phyloP scores from a whole-genome alignment of 371 early-diverging fungal species.

The Pancytospora philotis region DNA sequence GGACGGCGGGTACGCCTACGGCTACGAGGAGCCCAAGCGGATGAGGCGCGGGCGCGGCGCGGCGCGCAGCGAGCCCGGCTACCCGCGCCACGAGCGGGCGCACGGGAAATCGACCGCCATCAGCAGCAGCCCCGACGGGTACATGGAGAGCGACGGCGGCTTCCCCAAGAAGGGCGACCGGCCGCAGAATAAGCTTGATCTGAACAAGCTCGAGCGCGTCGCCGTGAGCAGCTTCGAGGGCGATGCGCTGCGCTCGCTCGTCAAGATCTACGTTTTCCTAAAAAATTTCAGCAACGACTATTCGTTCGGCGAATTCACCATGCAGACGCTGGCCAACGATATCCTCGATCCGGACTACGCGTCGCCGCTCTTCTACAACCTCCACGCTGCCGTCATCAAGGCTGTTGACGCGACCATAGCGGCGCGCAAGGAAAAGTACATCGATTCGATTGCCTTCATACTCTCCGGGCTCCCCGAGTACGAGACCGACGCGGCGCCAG shows the following conservation, averaged over 20 bases:
- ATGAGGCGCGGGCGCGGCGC: background rate
- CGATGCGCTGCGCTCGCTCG: background rate
- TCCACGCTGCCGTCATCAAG: background rate
- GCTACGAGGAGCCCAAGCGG: background rate
- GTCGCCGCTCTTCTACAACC: background rate
- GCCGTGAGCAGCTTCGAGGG: background rate
- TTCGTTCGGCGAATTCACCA: background rate
- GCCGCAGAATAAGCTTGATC: background rate
- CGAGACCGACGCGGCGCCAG: background rate
- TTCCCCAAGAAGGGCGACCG: background rate
- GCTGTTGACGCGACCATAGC: background rate
- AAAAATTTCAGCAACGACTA: background rate
- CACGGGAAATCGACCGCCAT: constrained; percentile 1
- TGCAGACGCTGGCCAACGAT: background rate
- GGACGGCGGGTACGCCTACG: background rate
- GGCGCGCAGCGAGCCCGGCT: background rate
- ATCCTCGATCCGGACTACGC: constrained; percentile 4
- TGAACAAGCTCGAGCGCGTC: background rate
- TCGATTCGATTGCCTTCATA: background rate
- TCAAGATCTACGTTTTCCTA: constrained; percentile 2
- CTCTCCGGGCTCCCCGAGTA: background rate
- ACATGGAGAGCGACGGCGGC: background rate
- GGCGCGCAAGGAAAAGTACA: background rate
- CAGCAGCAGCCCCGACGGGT: background rate
- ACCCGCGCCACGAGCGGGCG: background rate